Percentiles rank a stretch among this genome's conserved stretches.
phyloP scores from a whole-genome alignment of 495 filamentous ascomycete species.

The Neurospora sp. region DNA sequence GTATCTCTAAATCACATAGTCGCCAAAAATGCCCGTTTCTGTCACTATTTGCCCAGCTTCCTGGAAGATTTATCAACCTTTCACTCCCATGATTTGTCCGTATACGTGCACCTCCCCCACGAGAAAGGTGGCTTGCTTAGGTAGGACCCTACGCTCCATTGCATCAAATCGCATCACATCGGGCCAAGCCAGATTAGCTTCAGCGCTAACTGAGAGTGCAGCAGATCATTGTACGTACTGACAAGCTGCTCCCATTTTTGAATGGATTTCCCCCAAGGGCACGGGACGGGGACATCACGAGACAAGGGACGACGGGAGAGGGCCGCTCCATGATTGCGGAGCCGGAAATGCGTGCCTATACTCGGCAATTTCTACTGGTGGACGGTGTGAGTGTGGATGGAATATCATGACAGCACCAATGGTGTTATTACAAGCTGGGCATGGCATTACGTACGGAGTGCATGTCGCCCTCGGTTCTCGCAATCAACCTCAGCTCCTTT shows the following conservation, averaged over 20 bases:
- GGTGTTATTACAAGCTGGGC: not conserved
- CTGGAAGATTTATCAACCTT: not conserved
- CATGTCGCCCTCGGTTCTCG: not conserved
- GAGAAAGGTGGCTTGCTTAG: not conserved
- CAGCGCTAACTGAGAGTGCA: not conserved
- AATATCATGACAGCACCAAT: not conserved
- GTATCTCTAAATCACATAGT: not conserved
- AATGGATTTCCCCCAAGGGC: not conserved
- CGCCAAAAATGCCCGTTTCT: not conserved
- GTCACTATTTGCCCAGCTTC: not conserved
- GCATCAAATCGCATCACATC: not conserved
- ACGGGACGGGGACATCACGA: not conserved
- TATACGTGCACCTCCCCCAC: not conserved
- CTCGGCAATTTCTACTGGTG: not conserved
- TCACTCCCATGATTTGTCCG: not conserved
- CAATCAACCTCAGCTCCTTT: not conserved
- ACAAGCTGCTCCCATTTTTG: not conserved
- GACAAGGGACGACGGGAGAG: not conserved
- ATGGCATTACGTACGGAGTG: not conserved
- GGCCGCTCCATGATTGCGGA: not conserved
- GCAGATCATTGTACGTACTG: not conserved
- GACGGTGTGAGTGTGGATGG: not conserved
- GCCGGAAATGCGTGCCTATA: not conserved
- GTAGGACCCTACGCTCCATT: not conserved
- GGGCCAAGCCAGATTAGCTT: not conserved